Percentiles rank a stretch among this genome's conserved stretches.
Conservation (phyloP, 331 rosid genomes). For the Malus hybrid region DNA sequence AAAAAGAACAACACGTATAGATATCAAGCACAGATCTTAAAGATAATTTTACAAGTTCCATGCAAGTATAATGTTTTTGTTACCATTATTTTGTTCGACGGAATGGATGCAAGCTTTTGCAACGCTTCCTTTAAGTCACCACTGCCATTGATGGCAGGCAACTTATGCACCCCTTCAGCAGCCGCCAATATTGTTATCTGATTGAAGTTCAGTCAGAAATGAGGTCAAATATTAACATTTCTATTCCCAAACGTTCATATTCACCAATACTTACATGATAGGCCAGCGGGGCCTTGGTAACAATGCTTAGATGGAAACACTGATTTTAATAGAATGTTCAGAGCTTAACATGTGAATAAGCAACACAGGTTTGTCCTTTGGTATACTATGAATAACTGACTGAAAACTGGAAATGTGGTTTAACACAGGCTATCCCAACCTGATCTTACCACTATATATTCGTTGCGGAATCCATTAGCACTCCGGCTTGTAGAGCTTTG, state of each 20-base stretch:
- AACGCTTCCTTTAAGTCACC: constrained; percentile 83
- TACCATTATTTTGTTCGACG: constrained; percentile 74
- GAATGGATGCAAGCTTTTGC: constrained; percentile 90
- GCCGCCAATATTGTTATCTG: constrained; percentile 92
- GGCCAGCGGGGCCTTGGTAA: background rate
- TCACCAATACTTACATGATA: background rate
- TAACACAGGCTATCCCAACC: background rate
- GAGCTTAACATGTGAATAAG: background rate
- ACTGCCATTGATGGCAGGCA: constrained; percentile 85
- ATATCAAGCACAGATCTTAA: background rate
- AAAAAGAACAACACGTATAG: background rate
- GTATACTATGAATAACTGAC: background rate
- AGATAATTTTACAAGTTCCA: background rate
- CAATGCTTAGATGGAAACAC: background rate
- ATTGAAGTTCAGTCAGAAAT: constrained; percentile 1
- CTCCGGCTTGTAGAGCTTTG: constrained; percentile 68
- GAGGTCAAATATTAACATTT: background rate
- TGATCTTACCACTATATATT: constrained; percentile 84
- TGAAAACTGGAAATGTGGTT: background rate
- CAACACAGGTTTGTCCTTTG: background rate
- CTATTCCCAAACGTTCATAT: background rate
- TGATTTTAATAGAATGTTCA: background rate
- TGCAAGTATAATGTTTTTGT: constrained; percentile 6
- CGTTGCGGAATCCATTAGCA: constrained; percentile 87
- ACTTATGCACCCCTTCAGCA: constrained; percentile 87